These are phyloP conservation scores for Chytriomyces sp. DNA, from an alignment of 192 early-diverging fungal genomes.

Conservation along the genomic window DNA sequence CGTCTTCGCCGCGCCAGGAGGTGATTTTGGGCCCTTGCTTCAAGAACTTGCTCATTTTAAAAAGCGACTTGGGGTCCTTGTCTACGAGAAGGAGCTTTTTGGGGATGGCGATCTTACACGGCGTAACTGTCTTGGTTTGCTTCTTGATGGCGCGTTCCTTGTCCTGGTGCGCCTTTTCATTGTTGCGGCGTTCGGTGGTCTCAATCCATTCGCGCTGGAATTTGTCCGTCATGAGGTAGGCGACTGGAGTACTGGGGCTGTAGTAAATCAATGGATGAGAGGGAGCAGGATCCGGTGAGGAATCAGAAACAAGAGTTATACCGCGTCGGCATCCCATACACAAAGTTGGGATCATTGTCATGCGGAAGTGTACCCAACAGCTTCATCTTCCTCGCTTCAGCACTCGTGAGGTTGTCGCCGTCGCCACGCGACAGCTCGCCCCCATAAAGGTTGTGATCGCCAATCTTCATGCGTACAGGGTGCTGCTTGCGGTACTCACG, in stretches of 20 bases:
- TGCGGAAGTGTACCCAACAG: conserved; percentile 49
- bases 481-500: conserved; percentile 48
- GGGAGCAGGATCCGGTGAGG: not conserved
- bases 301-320: conserved; percentile 4
- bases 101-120: conserved; percentile 21
- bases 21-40: conserved; percentile 41
- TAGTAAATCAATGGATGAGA: not conserved
- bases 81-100: conserved; percentile 28
- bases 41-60: conserved; percentile 57
- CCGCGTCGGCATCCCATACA: conserved; percentile 64
- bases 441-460: conserved; percentile 36
- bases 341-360: conserved; percentile 50
- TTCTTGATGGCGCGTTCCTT: conserved; percentile 18
- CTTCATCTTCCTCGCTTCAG: conserved; percentile 24
- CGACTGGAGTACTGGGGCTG: conserved; percentile 62
- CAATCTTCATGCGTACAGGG: conserved; percentile 54
- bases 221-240: conserved; percentile 56
- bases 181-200: conserved; percentile 2
- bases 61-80: conserved; percentile 47
- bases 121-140: not conserved
- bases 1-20: conserved; percentile 15
- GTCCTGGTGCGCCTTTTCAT: conserved; percentile 26
- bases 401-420: conserved; percentile 23
- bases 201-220: conserved; percentile 57
- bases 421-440: conserved; percentile 18